Conservation (phyloP, 1,139 yeast genomes). For the Taphrina wiesneri region DNA sequence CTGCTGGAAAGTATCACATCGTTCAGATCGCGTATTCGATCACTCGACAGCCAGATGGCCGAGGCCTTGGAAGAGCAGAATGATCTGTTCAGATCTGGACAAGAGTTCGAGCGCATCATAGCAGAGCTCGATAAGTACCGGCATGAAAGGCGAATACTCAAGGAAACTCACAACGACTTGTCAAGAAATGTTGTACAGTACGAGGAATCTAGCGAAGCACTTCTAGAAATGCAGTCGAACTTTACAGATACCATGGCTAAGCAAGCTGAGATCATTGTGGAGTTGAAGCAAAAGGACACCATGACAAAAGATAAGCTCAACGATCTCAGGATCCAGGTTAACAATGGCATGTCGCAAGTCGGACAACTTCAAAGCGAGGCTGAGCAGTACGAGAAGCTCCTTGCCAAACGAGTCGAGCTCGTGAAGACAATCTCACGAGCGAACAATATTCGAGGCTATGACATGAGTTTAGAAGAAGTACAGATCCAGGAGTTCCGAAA, state of each 20-base stretch:
- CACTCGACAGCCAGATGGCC: constrained; percentile 55
- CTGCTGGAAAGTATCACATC: constrained; percentile 52
- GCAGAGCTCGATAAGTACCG: constrained; percentile 62
- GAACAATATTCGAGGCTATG: constrained; percentile 38
- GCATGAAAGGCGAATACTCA: constrained; percentile 47
- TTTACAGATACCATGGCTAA: constrained; percentile 55
- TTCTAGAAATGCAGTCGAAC: constrained; percentile 55
- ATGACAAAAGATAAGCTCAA: constrained; percentile 41
- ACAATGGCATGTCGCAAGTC: constrained; percentile 53
- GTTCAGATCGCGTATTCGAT: constrained; percentile 55
- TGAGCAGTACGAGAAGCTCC: constrained; percentile 47
- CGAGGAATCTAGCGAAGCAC: constrained; percentile 53
- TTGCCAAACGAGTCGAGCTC: constrained; percentile 41
- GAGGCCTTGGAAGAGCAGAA: constrained; percentile 62
- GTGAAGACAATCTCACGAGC: constrained; percentile 35
- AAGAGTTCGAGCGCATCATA: constrained; percentile 72
- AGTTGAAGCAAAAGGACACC: constrained; percentile 36
- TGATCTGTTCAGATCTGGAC: constrained; percentile 69
- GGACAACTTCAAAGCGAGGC: constrained; percentile 61
- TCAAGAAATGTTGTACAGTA: constrained; percentile 40
- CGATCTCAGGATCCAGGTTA: constrained; percentile 47
- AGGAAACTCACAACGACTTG: constrained; percentile 34
- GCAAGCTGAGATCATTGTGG: constrained; percentile 43
- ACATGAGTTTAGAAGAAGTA: constrained; percentile 34
- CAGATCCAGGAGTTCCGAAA: constrained; percentile 38